Evolutionary conservation across 306 rosid species (phyloP).

Genomic region (Benincasa hispida): DNA sequence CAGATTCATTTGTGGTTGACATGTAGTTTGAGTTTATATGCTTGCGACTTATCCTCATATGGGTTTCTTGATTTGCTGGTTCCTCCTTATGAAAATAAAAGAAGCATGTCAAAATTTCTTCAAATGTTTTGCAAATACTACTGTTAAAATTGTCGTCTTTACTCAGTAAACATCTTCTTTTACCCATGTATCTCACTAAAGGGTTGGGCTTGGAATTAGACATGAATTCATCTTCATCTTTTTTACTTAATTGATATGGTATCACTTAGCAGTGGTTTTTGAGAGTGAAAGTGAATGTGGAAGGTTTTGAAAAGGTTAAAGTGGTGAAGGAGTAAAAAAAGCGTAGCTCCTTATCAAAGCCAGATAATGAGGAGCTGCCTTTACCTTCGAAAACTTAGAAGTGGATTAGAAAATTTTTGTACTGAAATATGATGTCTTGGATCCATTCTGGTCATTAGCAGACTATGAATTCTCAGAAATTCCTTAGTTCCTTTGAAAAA

Average conservation of each 20-base stretch:
- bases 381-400: background rate
- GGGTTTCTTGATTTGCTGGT: slow-evolving; percentile 3
- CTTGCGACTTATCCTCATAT: background rate
- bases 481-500: too few species aligned
- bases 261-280: background rate
- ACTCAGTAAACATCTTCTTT: background rate
- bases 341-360: background rate
- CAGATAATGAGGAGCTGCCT: background rate
- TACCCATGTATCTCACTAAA: background rate
- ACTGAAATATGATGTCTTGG: background rate
- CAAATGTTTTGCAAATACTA: slow-evolving; percentile 6
- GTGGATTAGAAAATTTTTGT: background rate
- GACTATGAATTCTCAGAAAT: background rate
- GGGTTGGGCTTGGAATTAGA: background rate
- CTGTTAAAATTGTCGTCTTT: background rate
- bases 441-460: background rate
- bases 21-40: background rate
- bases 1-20: background rate
- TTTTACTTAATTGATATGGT: background rate
- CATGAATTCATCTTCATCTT: background rate
- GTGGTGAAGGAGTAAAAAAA: background rate
- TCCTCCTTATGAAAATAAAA: slow-evolving; percentile 2
- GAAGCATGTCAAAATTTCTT: slow-evolving; percentile 5
- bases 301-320: background rate
- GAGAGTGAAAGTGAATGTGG: background rate